Evolutionary conservation across 805 yeast species (phyloP).

Genomic region (Henningerozyma blattae): DNA sequence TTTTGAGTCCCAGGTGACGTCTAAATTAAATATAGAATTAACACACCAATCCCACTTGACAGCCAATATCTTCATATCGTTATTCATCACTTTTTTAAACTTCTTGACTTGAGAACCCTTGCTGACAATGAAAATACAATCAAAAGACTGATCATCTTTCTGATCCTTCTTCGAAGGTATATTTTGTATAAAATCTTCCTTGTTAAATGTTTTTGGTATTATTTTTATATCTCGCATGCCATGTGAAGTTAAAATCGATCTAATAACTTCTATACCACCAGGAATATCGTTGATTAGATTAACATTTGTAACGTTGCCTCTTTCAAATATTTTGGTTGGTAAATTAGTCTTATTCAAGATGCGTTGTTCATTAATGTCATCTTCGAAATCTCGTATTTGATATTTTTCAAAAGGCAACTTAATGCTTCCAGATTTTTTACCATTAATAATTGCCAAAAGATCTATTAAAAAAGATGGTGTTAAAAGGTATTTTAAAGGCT

Average conservation of each 20-base stretch:
- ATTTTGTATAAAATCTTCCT: constrained; percentile 7
- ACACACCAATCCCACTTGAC: constrained; percentile 27
- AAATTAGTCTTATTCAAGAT: constrained; percentile 8
- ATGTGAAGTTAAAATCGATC: constrained; percentile 16
- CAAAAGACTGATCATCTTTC: background rate
- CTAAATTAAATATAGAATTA: constrained; percentile 16
- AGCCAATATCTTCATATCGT: constrained; percentile 6
- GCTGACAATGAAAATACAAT: constrained; percentile 17
- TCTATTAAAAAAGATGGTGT: constrained; percentile 44
- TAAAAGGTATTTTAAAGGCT: constrained; percentile 35
- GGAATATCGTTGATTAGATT: constrained; percentile 18
- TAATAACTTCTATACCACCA: constrained; percentile 17
- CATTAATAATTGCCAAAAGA: constrained; percentile 22
- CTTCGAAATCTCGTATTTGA: constrained; percentile 25
- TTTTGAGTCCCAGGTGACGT: constrained; percentile 4
- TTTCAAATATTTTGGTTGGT: constrained; percentile 15
- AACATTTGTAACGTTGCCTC: constrained; percentile 11
- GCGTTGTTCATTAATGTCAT: constrained; percentile 15
- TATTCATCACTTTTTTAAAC: constrained; percentile 10
- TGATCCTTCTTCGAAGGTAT: background rate
- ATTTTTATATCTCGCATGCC: constrained; percentile 15
- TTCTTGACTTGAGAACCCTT: constrained; percentile 20
- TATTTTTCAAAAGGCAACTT: constrained; percentile 21
- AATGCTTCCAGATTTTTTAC: constrained; percentile 5
- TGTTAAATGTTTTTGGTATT: constrained; percentile 9